A percentile compares a stretch with the other conserved stretches of the same genome.
phyloP scores from a whole-genome alignment of 83 land plant genomes.

The Picea mariana region DNA sequence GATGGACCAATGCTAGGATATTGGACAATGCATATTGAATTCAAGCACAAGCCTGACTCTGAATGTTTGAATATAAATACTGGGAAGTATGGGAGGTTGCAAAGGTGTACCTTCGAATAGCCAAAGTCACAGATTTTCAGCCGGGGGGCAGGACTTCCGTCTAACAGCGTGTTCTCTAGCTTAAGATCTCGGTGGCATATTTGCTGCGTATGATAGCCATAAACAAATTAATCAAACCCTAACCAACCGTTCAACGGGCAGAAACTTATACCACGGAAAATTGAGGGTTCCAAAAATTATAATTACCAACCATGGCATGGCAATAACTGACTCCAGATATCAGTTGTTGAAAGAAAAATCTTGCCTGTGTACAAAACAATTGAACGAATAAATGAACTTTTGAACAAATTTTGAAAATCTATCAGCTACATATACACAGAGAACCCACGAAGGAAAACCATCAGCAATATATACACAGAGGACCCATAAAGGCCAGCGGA shows the following conservation, averaged over 20 bases:
- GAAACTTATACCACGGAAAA: neutral
- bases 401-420: neutral
- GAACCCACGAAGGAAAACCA: neutral
- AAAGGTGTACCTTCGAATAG: constrained; percentile 48
- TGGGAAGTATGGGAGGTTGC: neutral
- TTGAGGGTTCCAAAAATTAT: neutral
- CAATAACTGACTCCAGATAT: constrained; percentile 58
- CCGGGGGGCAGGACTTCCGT: constrained; percentile 45
- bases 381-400: neutral
- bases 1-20: no score
- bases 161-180: constrained; percentile 49
- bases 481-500: no score
- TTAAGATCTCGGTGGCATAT: constrained; percentile 60
- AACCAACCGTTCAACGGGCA: neutral
- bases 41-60: no score
- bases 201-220: constrained; percentile 24
- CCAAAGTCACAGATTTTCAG: constrained; percentile 70
- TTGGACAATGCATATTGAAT: no score
- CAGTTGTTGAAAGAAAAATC: constrained; percentile 57
- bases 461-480: no score
- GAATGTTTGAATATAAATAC: no score
- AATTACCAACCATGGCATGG: constrained; percentile 57
- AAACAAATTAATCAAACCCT: neutral
- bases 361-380: constrained; percentile 27
- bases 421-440: no score